phyloP scores from a whole-genome alignment of 108 stramenopile genomes.

The Discostella pseudostelligera region DNA sequence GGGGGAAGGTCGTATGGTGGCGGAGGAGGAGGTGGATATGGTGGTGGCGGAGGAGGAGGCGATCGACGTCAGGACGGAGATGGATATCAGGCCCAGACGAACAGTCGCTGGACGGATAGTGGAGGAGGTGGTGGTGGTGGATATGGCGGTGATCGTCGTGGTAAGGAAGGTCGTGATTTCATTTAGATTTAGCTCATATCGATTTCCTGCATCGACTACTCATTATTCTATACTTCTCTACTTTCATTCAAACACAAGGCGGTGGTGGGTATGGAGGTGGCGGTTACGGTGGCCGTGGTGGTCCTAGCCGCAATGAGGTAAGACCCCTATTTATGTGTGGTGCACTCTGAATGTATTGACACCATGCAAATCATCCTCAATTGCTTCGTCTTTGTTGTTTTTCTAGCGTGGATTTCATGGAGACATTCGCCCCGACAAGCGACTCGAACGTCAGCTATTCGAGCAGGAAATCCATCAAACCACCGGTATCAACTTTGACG shows the following conservation, averaged over 20 bases:
- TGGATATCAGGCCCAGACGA: slow-evolving; percentile 12
- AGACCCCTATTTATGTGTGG: neutral
- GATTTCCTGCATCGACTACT: too few relatives aligned
- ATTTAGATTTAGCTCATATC: neutral
- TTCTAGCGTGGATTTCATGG: slow-evolving; percentile 77
- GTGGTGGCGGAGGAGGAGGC: slow-evolving; percentile 39
- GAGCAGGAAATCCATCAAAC: slow-evolving; percentile 80
- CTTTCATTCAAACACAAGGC: neutral
- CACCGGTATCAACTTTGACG: slow-evolving; percentile 99
- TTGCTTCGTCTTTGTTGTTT: neutral
- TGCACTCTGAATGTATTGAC: too few relatives aligned
- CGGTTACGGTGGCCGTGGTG: slow-evolving; percentile 44
- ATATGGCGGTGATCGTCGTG: slow-evolving; percentile 33
- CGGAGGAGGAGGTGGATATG: slow-evolving; percentile 29
- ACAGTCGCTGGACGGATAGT: slow-evolving; percentile 18
- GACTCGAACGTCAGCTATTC: slow-evolving; percentile 76
- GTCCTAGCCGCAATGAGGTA: slow-evolving; percentile 48
- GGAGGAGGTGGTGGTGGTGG: slow-evolving; percentile 41
- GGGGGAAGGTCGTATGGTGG: slow-evolving; percentile 31
- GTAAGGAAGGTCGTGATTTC: slow-evolving; percentile 29
- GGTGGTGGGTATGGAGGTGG: slow-evolving; percentile 42
- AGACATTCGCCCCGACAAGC: slow-evolving; percentile 73
- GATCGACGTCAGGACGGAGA: slow-evolving; percentile 27
- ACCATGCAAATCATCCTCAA: neutral
- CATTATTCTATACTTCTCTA: too few relatives aligned